These are phyloP conservation scores for Kwoniella heveanensis DNA, from an alignment of 768 basidiomycete genomes.

Conservation along the genomic window DNA sequence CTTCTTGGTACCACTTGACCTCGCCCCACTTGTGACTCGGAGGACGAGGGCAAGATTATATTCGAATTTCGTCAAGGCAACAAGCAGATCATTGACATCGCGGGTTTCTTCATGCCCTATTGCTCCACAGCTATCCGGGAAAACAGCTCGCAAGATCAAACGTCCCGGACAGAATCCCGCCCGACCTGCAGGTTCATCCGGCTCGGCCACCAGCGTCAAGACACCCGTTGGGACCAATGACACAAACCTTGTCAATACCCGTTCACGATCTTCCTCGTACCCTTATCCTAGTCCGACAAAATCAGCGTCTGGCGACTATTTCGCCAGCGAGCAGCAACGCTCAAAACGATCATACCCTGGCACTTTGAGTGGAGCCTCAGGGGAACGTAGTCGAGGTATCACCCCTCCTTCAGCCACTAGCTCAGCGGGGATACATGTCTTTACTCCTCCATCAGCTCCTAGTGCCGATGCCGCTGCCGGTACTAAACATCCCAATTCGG, in stretches of 20 bases:
- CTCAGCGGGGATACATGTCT: neutral
- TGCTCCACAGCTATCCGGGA: slow-evolving; percentile 15
- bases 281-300: neutral
- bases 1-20: too few relatives aligned
- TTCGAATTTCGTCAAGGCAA: too few relatives aligned
- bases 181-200: neutral
- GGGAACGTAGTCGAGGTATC: neutral
- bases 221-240: too few relatives aligned
- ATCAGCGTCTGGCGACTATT: slow-evolving; percentile 1
- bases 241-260: too few relatives aligned
- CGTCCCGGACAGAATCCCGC: neutral
- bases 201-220: neutral
- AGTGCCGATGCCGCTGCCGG: too few relatives aligned
- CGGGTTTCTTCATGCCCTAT: neutral
- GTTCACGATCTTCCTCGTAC: slow-evolving; percentile 1
- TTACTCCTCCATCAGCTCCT: neutral
- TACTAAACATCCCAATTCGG: too few relatives aligned
- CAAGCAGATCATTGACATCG: too few relatives aligned
- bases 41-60: too few relatives aligned
- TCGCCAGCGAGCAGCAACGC: neutral
- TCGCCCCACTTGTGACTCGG: too few relatives aligned
- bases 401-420: neutral
- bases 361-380: neutral
- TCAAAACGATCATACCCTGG: neutral
- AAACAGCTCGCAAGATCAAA: slow-evolving; percentile 16